These are phyloP conservation scores for Diplodia sapinea DNA, from an alignment of 2,329 filamentous ascomycete species.

Conservation along the genomic window DNA sequence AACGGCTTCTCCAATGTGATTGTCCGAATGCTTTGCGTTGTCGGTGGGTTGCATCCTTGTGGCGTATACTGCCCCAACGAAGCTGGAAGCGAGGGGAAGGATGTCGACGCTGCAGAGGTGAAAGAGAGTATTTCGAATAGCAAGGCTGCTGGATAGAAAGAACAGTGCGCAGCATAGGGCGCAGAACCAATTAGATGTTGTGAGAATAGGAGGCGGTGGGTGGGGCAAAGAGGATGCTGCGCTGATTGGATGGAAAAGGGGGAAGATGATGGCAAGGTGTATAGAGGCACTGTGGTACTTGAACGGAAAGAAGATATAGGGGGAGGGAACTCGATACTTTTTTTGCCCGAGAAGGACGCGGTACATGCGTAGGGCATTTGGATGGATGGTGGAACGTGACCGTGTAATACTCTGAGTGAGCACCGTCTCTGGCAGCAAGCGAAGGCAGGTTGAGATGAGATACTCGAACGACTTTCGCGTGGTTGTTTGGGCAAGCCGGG, in stretches of 20 bases:
- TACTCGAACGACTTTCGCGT: not conserved
- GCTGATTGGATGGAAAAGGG: conserved; percentile 1
- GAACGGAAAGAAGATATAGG: not conserved
- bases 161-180: not conserved
- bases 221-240: not conserved
- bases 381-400: not conserved
- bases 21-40: too few relatives aligned
- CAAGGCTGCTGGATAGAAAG: not conserved
- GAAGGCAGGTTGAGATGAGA: not conserved
- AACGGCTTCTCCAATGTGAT: too few relatives aligned
- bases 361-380: not conserved
- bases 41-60: too few relatives aligned
- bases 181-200: not conserved
- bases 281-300: not conserved
- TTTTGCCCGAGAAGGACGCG: not conserved
- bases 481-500: not conserved
- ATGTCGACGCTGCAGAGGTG: too few relatives aligned
- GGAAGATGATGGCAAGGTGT: not conserved
- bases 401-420: not conserved
- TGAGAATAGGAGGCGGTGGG: not conserved
- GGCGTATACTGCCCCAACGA: too few relatives aligned
- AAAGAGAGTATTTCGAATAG: not conserved
- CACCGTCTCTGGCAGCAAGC: not conserved
- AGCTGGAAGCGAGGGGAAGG: too few relatives aligned
- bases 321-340: not conserved